Evolutionary conservation across 169 alveolate species (phyloP), one percentile per base, ranked within the genome.

Genomic region (Eimeria maxima): DNA sequence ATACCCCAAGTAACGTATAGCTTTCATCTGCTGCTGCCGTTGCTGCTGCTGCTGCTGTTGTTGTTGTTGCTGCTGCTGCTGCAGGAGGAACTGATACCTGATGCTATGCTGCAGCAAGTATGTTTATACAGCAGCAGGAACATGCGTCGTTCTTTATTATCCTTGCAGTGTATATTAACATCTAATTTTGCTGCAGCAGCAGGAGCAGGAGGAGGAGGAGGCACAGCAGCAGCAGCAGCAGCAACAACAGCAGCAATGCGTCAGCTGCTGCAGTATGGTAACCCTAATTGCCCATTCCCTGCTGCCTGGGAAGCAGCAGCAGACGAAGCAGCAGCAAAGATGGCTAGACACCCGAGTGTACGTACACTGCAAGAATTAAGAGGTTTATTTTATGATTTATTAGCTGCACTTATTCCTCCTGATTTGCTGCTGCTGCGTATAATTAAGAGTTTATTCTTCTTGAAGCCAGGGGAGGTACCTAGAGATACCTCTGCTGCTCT

Each of bases 111-210:
- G 10, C 87, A 78, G 50, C 96, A 96, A 80, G 98, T 99, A n/a
- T 98, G 98, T 16, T 80, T 47, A 20, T 91, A 97, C 47, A 96
- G 98, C 67, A 95, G 96, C 67, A 96, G 99, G 44, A 98, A 99
- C 95, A 94, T 98, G 86, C 97, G 99, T 44, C 97, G 98, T 74
- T 98, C 99, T 14, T 97, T 98, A 42, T 97, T 98, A 93, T 97
- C 97, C 81, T 96, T 98, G 53, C 98, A 99, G 90, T 33, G 90
- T 55, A 74, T 91, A 6, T 57, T 67, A 16, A 57, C 95, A 2
- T 73, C 55, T 38, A 50, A 60, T 45, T 91, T 57, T 69, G 55
- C 95, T 38, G 80, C 91, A 8, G 69, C 90, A 81, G 65, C 90
- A 29, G 65, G 38, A 27, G 69, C 73, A 81, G 71, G 22, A 44